Evolutionary conservation across 768 basidiomycete genomes (phyloP).

Genomic region (Neoboletus magnificus): DNA sequence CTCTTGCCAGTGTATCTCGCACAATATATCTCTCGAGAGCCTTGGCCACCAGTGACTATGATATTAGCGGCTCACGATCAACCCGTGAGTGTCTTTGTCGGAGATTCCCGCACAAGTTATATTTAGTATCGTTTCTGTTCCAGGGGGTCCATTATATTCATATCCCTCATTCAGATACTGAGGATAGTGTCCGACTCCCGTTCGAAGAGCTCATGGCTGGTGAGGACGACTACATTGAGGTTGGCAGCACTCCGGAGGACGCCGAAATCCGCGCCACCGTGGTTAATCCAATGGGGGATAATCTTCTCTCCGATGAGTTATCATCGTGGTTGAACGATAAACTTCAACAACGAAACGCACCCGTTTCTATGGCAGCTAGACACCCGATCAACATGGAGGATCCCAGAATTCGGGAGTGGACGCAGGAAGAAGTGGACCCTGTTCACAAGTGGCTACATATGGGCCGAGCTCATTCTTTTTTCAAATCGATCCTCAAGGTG

Average conservation of each 20-base stretch:
- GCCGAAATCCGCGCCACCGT: conserved; percentile 15
- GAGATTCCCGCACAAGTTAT: not conserved
- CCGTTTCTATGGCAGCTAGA: conserved; percentile 16
- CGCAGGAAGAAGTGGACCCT: conserved; percentile 32
- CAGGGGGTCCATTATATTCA: conserved; percentile 30
- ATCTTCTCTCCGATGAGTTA: conserved; percentile 35
- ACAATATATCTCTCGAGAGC: conserved; percentile 40
- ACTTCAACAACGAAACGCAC: conserved; percentile 20
- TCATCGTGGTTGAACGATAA: conserved; percentile 30
- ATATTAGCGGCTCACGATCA: conserved; percentile 27
- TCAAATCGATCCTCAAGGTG: conserved; percentile 31
- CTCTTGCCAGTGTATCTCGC: conserved; percentile 62
- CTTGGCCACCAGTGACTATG: conserved; percentile 29
- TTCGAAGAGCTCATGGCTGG: conserved; percentile 22
- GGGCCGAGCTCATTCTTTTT: conserved; percentile 24
- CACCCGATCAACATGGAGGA: conserved; percentile 31
- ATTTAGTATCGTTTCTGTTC: not conserved
- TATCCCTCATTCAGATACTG: conserved; percentile 18
- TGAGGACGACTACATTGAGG: conserved; percentile 24
- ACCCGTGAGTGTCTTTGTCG: conserved; percentile 17
- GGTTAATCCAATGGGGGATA: conserved; percentile 19
- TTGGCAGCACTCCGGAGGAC: conserved; percentile 11
- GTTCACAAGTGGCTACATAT: conserved; percentile 39
- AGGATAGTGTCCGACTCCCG: conserved; percentile 17
- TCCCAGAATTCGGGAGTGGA: conserved; percentile 41